phyloP scores from a whole-genome alignment of 2,329 filamentous ascomycete species.

The Pezicula radicicola region DNA sequence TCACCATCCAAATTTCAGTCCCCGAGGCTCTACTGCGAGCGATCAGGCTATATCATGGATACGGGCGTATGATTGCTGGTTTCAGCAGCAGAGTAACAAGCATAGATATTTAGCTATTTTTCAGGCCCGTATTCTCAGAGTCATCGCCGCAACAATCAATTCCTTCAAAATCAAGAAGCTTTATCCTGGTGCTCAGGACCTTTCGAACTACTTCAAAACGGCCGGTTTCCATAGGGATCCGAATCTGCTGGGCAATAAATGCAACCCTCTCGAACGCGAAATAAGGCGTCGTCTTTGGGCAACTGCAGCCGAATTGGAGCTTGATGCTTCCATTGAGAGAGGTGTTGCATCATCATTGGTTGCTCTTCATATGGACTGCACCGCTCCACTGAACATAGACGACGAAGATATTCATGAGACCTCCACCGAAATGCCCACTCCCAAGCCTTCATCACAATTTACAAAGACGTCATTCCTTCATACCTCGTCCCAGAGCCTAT shows the following conservation, averaged over 20 bases:
- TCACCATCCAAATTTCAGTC: not conserved
- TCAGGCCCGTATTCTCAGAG: not conserved
- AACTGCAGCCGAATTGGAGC: slow-evolving; percentile 1
- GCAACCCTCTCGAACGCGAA: slow-evolving; percentile 1
- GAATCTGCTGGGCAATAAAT: not conserved
- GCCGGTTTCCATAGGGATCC: slow-evolving; percentile 1
- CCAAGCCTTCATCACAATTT: not conserved
- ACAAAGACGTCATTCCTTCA: not conserved
- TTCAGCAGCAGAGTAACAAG: not conserved
- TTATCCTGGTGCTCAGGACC: not conserved
- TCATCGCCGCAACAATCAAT: not conserved
- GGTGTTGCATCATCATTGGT: not conserved
- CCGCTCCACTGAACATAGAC: not conserved
- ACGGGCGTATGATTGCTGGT: not conserved
- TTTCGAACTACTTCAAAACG: not conserved
- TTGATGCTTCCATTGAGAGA: not conserved
- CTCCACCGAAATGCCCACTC: not conserved
- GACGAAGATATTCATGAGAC: not conserved
- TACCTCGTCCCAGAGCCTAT: not conserved
- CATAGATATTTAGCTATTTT: not conserved
- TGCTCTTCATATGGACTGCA: not conserved
- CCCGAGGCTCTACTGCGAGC: not conserved
- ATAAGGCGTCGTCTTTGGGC: slow-evolving; percentile 4
- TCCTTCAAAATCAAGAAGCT: not conserved
- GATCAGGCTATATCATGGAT: not conserved